Percentiles rank a stretch among this genome's conserved stretches.
These are phyloP conservation scores for Rhizophora apiculata DNA, from an alignment of 345 rosid species.

Conservation along the genomic window DNA sequence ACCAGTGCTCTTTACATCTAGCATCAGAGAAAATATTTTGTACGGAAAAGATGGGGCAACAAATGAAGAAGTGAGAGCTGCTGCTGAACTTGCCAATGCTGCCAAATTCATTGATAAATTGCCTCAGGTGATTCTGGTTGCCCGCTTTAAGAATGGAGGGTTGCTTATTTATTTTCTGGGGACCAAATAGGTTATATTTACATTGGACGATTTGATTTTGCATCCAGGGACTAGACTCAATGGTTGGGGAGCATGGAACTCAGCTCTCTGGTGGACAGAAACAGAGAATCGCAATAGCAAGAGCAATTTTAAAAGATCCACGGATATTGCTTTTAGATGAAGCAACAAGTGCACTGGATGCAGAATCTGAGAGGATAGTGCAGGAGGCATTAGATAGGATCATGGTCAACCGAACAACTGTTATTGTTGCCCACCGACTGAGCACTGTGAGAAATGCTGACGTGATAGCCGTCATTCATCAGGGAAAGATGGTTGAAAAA, in stretches of 20 bases:
- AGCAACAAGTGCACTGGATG: conserved; percentile 39
- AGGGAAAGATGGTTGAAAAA: conserved; percentile 77
- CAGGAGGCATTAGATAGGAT: conserved; percentile 31
- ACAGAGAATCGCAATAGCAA: conserved; percentile 37
- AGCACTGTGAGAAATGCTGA: conserved; percentile 60
- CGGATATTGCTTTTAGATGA: conserved; percentile 33
- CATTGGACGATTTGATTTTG: conserved; percentile 13
- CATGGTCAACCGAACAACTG: conserved; percentile 28
- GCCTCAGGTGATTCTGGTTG: conserved; percentile 11
- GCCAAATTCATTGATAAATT: conserved; percentile 27
- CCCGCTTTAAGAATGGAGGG: not conserved
- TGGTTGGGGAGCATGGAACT: conserved; percentile 21
- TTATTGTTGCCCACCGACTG: conserved; percentile 34
- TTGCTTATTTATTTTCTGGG: not conserved
- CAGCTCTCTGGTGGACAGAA: conserved; percentile 47
- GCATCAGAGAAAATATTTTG: conserved; percentile 45
- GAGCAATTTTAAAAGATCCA: conserved; percentile 39
- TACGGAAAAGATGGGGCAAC: conserved; percentile 34
- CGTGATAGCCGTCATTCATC: conserved; percentile 74
- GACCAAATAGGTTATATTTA: not conserved
- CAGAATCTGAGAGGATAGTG: conserved; percentile 31
- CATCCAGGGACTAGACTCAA: conserved; percentile 18
- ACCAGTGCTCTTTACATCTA: conserved; percentile 40
- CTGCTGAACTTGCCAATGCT: conserved; percentile 41
- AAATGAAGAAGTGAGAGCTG: conserved; percentile 36